Evolutionary conservation across 257 asterid species (phyloP).

Genomic region (Petunia axillaris): DNA sequence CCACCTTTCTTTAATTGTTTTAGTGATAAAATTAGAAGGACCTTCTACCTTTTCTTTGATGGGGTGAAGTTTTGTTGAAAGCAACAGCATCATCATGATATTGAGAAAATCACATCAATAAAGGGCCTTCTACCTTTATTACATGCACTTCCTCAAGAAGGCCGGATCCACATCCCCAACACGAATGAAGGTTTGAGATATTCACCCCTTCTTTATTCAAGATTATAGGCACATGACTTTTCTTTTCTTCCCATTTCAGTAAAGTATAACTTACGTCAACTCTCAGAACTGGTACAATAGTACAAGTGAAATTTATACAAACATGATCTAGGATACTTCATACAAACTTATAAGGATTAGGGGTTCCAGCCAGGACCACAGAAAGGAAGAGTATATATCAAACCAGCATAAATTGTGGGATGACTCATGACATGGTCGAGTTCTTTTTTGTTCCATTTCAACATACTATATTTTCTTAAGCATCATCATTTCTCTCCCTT

Average conservation of each 20-base stretch:
- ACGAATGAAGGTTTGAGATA: no score
- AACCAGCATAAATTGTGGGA: not conserved
- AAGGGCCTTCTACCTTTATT: conserved; percentile 10
- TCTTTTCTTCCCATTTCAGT: not conserved
- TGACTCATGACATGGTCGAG: conserved; percentile 13
- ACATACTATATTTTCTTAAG: not conserved
- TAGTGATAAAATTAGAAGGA: conserved; percentile 4
- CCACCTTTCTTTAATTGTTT: not conserved
- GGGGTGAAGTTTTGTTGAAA: no score
- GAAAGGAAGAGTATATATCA: not conserved
- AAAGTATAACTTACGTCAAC: not conserved
- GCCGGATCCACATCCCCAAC: no score
- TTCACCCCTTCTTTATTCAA: not conserved
- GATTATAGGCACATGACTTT: not conserved
- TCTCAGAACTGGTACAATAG: not conserved
- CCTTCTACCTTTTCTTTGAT: not conserved
- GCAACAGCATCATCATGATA: no score
- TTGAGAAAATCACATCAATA: no score
- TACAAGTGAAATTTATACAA: not conserved
- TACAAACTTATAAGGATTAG: not conserved
- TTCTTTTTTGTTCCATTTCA: conserved; percentile 11
- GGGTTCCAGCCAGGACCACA: not conserved
- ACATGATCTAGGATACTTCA: not conserved
- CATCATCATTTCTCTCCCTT: conserved; percentile 12
- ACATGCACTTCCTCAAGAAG: not conserved